phyloP scores from a whole-genome alignment of 805 yeast genomes.

The Suhomyces vadensis region DNA sequence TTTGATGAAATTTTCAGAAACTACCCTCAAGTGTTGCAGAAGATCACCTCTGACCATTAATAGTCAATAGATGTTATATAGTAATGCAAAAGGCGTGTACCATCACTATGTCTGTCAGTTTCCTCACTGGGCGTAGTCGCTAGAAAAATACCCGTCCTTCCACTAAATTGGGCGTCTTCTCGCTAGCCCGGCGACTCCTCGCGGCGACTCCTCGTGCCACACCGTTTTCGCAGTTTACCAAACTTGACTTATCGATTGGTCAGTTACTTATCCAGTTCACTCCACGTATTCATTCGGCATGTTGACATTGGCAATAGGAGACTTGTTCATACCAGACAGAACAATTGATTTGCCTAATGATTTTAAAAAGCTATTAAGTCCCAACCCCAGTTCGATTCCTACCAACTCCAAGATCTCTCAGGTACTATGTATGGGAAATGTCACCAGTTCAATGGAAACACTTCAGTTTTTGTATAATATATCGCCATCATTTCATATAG shows the following conservation, averaged over 20 bases:
- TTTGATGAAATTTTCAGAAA: slow-evolving; percentile 64
- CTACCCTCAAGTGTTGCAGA: slow-evolving; percentile 69
- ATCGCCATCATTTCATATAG: slow-evolving; percentile 72
- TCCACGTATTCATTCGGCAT: slow-evolving; percentile 16
- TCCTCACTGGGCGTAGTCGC: no score
- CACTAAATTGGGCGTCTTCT: no score
- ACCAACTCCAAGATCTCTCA: slow-evolving; percentile 69
- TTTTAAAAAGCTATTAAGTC: slow-evolving; percentile 75
- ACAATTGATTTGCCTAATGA: slow-evolving; percentile 61
- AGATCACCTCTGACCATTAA: slow-evolving; percentile 41
- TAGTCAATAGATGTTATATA: neutral
- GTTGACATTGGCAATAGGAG: slow-evolving; percentile 76
- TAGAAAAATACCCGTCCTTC: no score
- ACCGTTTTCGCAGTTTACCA: no score
- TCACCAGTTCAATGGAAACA: slow-evolving; percentile 66
- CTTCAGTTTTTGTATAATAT: slow-evolving; percentile 62
- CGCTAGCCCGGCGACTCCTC: neutral
- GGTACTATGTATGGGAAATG: slow-evolving; percentile 83
- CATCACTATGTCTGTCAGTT: no score
- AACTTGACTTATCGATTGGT: no score
- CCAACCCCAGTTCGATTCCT: slow-evolving; percentile 48
- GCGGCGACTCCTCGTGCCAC: no score
- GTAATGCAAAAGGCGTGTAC: no score
- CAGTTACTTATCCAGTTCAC: no score
- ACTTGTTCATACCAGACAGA: slow-evolving; percentile 85